These are phyloP conservation scores for Monosporascus sp. DNA, from an alignment of 2,329 filamentous ascomycete genomes.

Conservation along the genomic window DNA sequence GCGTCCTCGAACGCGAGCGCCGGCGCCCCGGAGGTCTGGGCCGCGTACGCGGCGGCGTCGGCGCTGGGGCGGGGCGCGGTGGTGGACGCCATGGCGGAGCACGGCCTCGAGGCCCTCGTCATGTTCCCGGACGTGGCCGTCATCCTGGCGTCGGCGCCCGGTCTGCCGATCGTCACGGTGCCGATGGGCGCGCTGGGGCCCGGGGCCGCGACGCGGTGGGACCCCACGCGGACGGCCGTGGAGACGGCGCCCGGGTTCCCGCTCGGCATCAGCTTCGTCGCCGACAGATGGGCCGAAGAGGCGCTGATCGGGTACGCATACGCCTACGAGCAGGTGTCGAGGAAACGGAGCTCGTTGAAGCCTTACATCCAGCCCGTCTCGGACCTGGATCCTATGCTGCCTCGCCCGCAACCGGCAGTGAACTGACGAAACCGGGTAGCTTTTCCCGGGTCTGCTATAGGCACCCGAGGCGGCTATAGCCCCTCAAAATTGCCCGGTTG, in stretches of 20 bases:
- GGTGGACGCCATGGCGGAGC: background rate
- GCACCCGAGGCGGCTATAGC: too few species aligned
- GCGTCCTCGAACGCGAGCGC: background rate
- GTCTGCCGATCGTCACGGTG: constrained; percentile 15
- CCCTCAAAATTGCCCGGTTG: too few species aligned
- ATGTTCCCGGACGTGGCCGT: constrained; percentile 1
- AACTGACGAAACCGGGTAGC: too few species aligned
- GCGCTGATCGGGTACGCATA: constrained; percentile 12
- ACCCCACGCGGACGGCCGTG: background rate
- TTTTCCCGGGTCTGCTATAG: too few species aligned
- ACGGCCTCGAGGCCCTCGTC: constrained; percentile 3
- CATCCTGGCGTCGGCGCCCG: constrained; percentile 3
- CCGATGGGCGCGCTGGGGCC: constrained; percentile 12
- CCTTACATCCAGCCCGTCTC: constrained; percentile 4
- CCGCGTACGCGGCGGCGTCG: constrained; percentile 3
- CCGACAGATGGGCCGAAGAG: constrained; percentile 9
- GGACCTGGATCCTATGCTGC: constrained; percentile 6
- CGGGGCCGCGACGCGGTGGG: constrained; percentile 2
- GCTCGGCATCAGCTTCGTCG: constrained; percentile 12
- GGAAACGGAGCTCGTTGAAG: constrained; percentile 3
- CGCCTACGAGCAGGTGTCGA: constrained; percentile 12
- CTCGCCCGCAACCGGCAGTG: background rate
- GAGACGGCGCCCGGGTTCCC: constrained; percentile 8
- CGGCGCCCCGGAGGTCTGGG: constrained; percentile 5
- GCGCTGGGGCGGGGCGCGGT: background rate